Percentiles rank a stretch among this genome's conserved stretches.
These are phyloP conservation scores for Protomyces inouyei DNA, from an alignment of 1,139 yeast genomes.

Conservation along the genomic window DNA sequence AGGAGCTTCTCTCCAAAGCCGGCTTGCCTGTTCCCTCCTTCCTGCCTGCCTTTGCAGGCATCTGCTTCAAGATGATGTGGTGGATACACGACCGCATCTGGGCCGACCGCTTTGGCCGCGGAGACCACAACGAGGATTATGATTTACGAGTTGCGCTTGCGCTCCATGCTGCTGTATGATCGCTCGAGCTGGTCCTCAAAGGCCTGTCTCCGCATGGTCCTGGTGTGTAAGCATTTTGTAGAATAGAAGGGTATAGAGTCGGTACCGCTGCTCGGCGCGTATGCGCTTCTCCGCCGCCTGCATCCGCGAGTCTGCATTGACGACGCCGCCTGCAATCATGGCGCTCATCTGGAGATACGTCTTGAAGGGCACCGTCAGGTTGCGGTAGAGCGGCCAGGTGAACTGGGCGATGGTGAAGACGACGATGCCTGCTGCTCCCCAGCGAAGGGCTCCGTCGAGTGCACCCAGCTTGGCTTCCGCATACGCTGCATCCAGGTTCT, in stretches of 20 bases:
- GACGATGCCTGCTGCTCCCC: conserved; percentile 22
- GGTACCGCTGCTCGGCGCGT: conserved; percentile 9
- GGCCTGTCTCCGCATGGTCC: conserved; percentile 13
- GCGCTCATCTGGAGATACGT: conserved; percentile 14
- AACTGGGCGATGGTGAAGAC: conserved; percentile 24
- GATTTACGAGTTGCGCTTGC: background rate
- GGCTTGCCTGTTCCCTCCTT: conserved; percentile 5
- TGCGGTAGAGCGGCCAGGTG: conserved; percentile 24
- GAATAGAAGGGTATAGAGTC: background rate
- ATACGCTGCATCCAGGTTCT: conserved; percentile 21
- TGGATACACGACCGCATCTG: conserved; percentile 13
- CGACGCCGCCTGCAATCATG: conserved; percentile 23
- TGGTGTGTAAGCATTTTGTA: background rate
- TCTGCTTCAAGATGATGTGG: conserved; percentile 12
- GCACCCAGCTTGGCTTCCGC: conserved; percentile 23
- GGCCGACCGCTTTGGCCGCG: conserved; percentile 21
- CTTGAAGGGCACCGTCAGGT: conserved; percentile 23
- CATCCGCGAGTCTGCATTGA: conserved; percentile 23
- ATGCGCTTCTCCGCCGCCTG: conserved; percentile 19
- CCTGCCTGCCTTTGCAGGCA: background rate
- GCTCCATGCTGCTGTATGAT: conserved; percentile 17
- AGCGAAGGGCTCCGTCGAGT: conserved; percentile 9
- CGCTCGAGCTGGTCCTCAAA: conserved; percentile 25
- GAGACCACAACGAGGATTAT: conserved; percentile 11
- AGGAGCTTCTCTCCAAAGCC: background rate